Conservation (phyloP, 31 red algal species). For the Odonthalia washingtoniensis region DNA sequence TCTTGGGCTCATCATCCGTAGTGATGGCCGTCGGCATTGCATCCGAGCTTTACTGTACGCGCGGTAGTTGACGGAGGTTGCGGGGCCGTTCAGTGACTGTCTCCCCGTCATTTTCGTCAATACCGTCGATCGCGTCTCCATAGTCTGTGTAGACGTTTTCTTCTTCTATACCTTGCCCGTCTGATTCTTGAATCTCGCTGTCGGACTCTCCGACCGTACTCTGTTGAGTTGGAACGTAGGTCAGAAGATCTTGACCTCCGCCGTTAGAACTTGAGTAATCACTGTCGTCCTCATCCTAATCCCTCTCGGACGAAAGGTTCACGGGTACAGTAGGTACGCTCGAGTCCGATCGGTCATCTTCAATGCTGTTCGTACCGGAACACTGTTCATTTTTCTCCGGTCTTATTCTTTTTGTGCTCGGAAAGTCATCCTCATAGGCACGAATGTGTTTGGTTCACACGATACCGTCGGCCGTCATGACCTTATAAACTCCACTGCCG, state of each 20-base stretch:
- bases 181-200: neutral
- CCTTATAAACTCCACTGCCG: constrained; percentile 13
- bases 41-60: neutral
- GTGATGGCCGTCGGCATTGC: neutral
- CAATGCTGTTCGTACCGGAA: neutral
- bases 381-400: constrained; percentile 9
- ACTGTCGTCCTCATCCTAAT: neutral
- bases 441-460: constrained; percentile 16
- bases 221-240: constrained; percentile 1
- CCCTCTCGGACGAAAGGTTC: neutral
- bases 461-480: constrained; percentile 17
- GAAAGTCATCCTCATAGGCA: constrained; percentile 16
- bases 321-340: neutral
- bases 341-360: neutral
- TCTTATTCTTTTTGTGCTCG: neutral
- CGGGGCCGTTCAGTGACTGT: neutral
- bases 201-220: constrained; percentile 1
- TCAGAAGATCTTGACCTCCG: neutral
- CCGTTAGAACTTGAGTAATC: neutral
- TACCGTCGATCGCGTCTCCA: neutral
- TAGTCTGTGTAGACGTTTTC: neutral
- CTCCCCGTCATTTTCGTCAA: neutral
- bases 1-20: neutral
- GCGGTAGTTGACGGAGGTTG: neutral
- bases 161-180: constrained; percentile 3